Evolutionary conservation across 2,329 filamentous ascomycete species (phyloP), one percentile per base, ranked within the genome.

Genomic region (Teratosphaeria epicoccoides): DNA sequence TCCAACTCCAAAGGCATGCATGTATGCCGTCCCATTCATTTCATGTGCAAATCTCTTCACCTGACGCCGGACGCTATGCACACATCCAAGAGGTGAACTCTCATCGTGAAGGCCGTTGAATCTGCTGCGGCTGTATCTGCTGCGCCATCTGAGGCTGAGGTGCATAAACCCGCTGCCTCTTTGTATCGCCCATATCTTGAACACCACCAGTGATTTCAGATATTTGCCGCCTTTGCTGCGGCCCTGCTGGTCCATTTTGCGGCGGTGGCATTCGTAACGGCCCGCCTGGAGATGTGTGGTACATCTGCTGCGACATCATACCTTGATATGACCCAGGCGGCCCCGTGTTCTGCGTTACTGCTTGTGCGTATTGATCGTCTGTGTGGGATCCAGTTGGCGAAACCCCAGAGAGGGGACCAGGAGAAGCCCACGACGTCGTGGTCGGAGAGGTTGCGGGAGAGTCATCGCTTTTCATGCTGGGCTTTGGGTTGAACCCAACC

Each of bases 401-500:
- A 45, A 82, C 78, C 33, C 76, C 78, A 12, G 78, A 71, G 44
- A 81, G 73, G 52, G 79, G 76, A 46, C 73, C 74, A 0, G 81
- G 81, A 10, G 81, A 83, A 61, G 83, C 80, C 81, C 81, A 84
- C 57, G 79, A 82, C 60, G 73, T 81, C 2, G 77, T 76, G 2
- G 77, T 77, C 11, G 81, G 81, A 14, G 80, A 83, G 52, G 81
- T 80, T 4, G 74, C 76, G 2, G 81, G 79, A 2, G 81, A 83
- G 56, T 79, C 79, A 55, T 83, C 81, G 55, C 81, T 79, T 59
- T 83, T 83, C 17, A 49, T 23, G 2, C 79, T 77, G 44, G 79
- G 78, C 20, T 76, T 71, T 7, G 76, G 78, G 33, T 70, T 74
- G 50, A 80, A 73, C 22, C 72, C 65, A 25, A 78, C 70, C 25